phyloP scores from a whole-genome alignment of 257 asterid species.

The Solanum sparsipilum region DNA sequence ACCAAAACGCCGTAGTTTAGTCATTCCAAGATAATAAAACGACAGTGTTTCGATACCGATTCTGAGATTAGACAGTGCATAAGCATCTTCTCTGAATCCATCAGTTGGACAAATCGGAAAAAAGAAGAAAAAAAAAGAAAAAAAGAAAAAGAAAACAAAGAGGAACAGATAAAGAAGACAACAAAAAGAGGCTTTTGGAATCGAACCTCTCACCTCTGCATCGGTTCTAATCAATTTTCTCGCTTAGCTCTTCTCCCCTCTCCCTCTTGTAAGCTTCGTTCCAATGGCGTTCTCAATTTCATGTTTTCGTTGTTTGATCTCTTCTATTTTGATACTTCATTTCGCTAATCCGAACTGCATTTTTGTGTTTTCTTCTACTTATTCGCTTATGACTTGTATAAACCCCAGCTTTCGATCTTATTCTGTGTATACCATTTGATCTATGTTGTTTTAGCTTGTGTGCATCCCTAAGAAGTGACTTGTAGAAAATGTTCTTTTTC shows the following conservation, averaged over 20 bases:
- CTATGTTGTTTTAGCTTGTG: background rate
- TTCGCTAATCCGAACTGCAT: slow-evolving; percentile 3
- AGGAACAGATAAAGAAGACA: background rate
- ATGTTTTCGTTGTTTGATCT: slow-evolving; percentile 5
- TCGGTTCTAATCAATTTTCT: background rate
- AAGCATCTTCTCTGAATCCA: slow-evolving; percentile 5
- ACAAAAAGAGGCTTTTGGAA: background rate
- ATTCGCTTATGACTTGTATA: background rate
- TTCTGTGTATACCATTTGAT: background rate
- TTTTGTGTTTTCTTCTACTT: background rate
- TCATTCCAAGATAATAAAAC: background rate
- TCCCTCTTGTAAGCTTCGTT: slow-evolving; percentile 29
- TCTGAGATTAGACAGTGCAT: background rate
- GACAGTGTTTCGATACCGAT: background rate
- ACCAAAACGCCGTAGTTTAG: background rate
- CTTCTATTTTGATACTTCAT: slow-evolving; percentile 14
- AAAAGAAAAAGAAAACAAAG: background rate
- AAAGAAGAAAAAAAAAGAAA: background rate
- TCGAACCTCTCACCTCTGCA: slow-evolving; percentile 12
- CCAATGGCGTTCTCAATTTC: background rate
- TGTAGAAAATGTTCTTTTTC: background rate
- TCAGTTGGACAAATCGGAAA: slow-evolving; percentile 18
- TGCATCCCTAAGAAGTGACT: background rate
- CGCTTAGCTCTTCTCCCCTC: slow-evolving; percentile 1
- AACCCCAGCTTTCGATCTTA: slow-evolving; percentile 5